These are phyloP conservation scores for Podila epigama DNA, from an alignment of 192 early-diverging fungal species.

Conservation along the genomic window DNA sequence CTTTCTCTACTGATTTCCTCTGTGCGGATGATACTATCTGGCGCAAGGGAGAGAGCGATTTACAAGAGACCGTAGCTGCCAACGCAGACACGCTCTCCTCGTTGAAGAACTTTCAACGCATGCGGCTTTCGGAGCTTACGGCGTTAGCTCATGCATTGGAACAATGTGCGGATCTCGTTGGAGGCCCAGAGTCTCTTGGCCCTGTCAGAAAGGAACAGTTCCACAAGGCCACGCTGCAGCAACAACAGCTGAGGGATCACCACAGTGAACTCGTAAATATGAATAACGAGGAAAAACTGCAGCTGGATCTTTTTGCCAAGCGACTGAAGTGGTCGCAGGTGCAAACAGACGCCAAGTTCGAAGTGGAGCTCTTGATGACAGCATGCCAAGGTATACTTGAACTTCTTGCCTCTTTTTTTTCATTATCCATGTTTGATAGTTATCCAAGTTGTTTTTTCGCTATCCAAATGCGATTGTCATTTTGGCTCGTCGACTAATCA, in stretches of 20 bases:
- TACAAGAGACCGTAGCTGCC: constrained; percentile 11
- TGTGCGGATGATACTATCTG: constrained; percentile 12
- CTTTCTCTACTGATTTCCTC: constrained; percentile 2
- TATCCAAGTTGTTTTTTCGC: not conserved
- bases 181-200: constrained; percentile 16
- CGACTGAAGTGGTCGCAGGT: constrained; percentile 26
- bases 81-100: constrained; percentile 12
- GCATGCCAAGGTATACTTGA: constrained; percentile 15
- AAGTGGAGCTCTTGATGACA: constrained; percentile 5
- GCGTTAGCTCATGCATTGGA: constrained; percentile 3
- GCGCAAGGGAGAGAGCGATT: constrained; percentile 1
- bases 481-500: not conserved
- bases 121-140: constrained; percentile 7
- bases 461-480: not conserved
- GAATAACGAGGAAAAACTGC: constrained; percentile 19
- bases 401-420: not conserved
- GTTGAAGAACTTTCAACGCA: constrained; percentile 20
- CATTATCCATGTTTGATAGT: no score
- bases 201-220: constrained; percentile 7
- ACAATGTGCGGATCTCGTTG: constrained; percentile 8
- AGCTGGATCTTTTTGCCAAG: constrained; percentile 17
- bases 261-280: constrained; percentile 5
- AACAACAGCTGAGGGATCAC: constrained; percentile 5
- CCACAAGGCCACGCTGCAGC: not conserved
- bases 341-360: constrained; percentile 8